A percentile compares a stretch with the other conserved stretches of the same genome.
These are phyloP conservation scores for Ruellia speciosa DNA, from an alignment of 305 asterid species.

Conservation along the genomic window DNA sequence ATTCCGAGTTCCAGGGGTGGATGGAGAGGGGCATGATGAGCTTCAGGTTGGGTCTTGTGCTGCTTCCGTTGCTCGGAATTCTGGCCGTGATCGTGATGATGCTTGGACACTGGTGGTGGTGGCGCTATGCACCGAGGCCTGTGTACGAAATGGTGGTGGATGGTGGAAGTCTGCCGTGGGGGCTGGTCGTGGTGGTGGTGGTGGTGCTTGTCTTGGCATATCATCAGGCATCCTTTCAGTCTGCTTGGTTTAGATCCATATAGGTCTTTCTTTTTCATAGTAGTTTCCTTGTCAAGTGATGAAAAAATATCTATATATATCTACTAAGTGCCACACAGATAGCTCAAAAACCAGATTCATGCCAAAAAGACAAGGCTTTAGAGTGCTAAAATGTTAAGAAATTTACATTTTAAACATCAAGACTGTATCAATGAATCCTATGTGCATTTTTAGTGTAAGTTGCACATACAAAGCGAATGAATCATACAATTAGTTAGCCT, in stretches of 20 bases:
- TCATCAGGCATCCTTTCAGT: conserved; percentile 29
- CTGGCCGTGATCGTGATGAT: conserved; percentile 29
- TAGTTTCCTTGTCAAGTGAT: not conserved
- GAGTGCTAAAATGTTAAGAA: no score
- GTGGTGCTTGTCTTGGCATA: conserved; percentile 30
- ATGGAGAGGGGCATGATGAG: conserved; percentile 34
- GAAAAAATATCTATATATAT: no score
- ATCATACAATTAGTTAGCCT: no score
- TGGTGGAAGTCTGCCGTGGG: conserved; percentile 1
- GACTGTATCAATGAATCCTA: no score
- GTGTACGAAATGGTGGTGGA: not conserved
- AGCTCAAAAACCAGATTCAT: no score
- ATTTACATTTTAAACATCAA: no score
- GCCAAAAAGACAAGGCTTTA: no score
- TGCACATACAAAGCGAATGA: no score
- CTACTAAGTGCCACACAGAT: no score
- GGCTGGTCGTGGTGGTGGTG: conserved; percentile 20
- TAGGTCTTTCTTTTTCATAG: not conserved
- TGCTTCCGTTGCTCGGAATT: conserved; percentile 39
- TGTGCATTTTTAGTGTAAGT: no score
- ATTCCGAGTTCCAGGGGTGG: conserved; percentile 23
- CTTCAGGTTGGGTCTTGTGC: conserved; percentile 29
- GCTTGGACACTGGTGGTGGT: conserved; percentile 33
- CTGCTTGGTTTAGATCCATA: conserved; percentile 23
- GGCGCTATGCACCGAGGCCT: conserved; percentile 16